Evolutionary conservation across 1,139 yeast species (phyloP).

Genomic region (Scheffersomyces insectosa): DNA sequence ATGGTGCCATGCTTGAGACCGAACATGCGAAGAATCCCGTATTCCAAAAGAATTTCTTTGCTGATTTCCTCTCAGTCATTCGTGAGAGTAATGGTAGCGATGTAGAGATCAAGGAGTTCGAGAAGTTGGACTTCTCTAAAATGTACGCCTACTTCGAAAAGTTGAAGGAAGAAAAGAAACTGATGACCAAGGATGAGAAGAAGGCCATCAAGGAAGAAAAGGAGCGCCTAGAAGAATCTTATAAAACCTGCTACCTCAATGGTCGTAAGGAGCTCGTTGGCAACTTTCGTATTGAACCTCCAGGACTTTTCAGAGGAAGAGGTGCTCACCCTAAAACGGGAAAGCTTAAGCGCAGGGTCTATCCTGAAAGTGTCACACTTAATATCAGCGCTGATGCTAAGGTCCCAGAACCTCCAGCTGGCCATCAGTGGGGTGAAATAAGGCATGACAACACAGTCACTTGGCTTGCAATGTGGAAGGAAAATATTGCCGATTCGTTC

Average conservation of each 20-base stretch:
- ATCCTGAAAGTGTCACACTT: constrained; percentile 85
- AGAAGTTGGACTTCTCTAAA: constrained; percentile 73
- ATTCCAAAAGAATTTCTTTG: constrained; percentile 83
- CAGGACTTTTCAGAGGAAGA: constrained; percentile 93
- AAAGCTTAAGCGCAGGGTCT: constrained; percentile 75
- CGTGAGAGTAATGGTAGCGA: constrained; percentile 67
- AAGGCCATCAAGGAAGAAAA: constrained; percentile 68
- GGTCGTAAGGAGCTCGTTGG: constrained; percentile 94
- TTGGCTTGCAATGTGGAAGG: constrained; percentile 98
- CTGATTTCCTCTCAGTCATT: constrained; percentile 71
- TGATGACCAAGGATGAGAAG: constrained; percentile 68
- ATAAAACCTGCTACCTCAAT: constrained; percentile 74
- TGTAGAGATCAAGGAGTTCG: constrained; percentile 58
- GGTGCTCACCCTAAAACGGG: constrained; percentile 98
- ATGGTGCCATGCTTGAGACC: constrained; percentile 82
- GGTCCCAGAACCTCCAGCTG: constrained; percentile 81
- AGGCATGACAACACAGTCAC: constrained; percentile 87
- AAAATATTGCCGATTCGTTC: constrained; percentile 78
- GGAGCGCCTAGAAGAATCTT: constrained; percentile 78
- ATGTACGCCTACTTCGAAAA: constrained; percentile 74
- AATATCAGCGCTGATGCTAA: constrained; percentile 74
- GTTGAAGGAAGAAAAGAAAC: constrained; percentile 71
- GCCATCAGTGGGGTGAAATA: constrained; percentile 89
- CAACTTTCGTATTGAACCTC: constrained; percentile 92
- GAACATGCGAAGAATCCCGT: constrained; percentile 88